These are phyloP conservation scores for Rosa chinensis DNA, from an alignment of 306 rosid species.

Conservation along the genomic window DNA sequence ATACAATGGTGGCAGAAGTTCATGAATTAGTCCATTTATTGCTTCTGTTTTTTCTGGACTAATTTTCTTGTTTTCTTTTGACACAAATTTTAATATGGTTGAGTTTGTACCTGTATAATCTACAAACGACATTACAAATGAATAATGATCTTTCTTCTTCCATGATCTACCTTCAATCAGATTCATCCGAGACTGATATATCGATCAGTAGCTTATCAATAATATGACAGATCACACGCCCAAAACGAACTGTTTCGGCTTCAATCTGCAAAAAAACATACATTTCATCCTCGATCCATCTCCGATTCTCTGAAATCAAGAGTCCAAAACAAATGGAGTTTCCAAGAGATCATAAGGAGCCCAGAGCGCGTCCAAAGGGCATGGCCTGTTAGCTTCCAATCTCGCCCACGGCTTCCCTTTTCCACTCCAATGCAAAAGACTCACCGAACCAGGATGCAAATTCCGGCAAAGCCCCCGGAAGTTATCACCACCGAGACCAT, in stretches of 20 bases:
- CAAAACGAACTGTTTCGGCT: neutral
- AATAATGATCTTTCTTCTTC: neutral
- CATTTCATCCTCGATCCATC: neutral
- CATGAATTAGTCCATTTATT: slow-evolving; percentile 14
- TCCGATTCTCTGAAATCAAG: slow-evolving; percentile 29
- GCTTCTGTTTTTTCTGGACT: slow-evolving; percentile 11
- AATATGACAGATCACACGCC: neutral
- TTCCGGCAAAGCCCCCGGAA: slow-evolving; percentile 73
- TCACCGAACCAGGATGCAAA: slow-evolving; percentile 86
- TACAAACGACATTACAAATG: neutral
- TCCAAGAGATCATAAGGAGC: slow-evolving; percentile 81
- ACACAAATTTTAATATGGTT: neutral
- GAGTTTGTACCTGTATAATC: neutral
- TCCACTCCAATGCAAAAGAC: slow-evolving; percentile 94
- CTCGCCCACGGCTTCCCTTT: slow-evolving; percentile 96
- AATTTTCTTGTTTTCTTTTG: neutral
- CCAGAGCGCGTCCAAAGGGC: slow-evolving; percentile 93
- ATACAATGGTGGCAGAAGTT: slow-evolving; percentile 19
- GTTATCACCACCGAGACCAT: slow-evolving; percentile 84
- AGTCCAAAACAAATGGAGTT: slow-evolving; percentile 74
- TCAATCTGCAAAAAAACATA: neutral
- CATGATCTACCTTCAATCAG: neutral
- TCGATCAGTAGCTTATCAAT: neutral
- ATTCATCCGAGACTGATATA: neutral
- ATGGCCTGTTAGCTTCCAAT: slow-evolving; percentile 76